Conservation (phyloP, 2,329 filamentous ascomycete species). For the Paecilomyces sp. region DNA sequence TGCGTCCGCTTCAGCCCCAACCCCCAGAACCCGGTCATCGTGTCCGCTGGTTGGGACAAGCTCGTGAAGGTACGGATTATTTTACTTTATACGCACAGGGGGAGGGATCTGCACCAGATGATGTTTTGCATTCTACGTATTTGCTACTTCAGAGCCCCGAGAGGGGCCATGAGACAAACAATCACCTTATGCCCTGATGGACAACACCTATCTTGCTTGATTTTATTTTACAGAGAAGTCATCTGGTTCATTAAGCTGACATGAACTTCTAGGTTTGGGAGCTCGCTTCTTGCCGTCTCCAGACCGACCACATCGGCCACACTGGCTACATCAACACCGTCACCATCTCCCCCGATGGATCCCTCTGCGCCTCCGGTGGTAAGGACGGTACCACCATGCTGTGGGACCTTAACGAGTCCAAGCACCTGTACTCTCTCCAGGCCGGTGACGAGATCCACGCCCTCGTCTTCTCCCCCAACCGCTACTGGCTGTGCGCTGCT, state of each 20-base stretch:
- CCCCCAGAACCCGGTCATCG: constrained; percentile 99
- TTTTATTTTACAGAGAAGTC: not conserved
- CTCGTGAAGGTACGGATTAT: constrained; percentile 86
- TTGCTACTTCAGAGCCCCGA: constrained; percentile 99
- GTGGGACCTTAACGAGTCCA: constrained; percentile 99
- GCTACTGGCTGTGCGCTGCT: constrained; percentile 99
- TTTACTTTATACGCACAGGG: constrained; percentile 6
- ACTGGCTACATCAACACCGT: constrained; percentile 99
- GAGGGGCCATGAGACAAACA: constrained; percentile 89
- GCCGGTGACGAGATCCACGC: constrained; percentile 99
- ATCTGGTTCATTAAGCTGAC: not conserved
- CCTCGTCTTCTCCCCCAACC: constrained; percentile 99
- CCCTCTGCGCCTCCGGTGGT: constrained; percentile 96
- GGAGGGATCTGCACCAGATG: constrained; percentile 52
- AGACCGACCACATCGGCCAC: constrained; percentile 99
- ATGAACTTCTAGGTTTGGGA: constrained; percentile 75
- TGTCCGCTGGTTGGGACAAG: constrained; percentile 98
- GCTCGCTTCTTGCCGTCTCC: constrained; percentile 97
- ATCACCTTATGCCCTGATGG: constrained; percentile 60
- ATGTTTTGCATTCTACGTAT: constrained; percentile 96
- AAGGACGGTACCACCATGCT: constrained; percentile 99
- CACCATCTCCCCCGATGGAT: constrained; percentile 99
- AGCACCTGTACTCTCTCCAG: constrained; percentile 99
- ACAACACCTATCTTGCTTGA: constrained; percentile 10
- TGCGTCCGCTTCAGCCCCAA: constrained; percentile 99